These are phyloP conservation scores for Globisporangium perplexum DNA, from an alignment of 352 stramenopile species.

Conservation along the genomic window DNA sequence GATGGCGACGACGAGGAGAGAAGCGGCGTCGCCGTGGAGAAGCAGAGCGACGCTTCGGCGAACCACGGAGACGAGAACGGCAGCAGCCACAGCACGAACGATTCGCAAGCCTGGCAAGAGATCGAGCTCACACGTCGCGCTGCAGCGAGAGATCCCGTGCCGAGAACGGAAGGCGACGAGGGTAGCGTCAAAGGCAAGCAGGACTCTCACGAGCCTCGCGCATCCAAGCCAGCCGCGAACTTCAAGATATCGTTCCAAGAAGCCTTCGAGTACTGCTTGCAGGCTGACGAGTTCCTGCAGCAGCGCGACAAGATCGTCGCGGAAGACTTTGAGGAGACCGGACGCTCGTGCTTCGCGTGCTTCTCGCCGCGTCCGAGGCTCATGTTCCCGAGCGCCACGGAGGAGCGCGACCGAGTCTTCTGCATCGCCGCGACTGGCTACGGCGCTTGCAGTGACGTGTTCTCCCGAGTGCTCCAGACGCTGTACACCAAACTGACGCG, in stretches of 20 bases:
- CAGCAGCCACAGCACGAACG: background rate
- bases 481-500: slow-evolving; percentile 49
- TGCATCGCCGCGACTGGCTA: slow-evolving; percentile 57
- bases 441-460: slow-evolving; percentile 35
- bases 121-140: background rate
- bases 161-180: slow-evolving; percentile 1
- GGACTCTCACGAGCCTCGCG: background rate
- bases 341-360: slow-evolving; percentile 51
- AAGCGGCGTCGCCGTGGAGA: background rate
- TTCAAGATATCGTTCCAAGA: slow-evolving; percentile 41
- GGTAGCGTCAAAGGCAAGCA: slow-evolving; percentile 35
- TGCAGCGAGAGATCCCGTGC: slow-evolving; percentile 10
- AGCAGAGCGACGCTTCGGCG: background rate
- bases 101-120: background rate
- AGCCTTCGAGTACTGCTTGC: slow-evolving; percentile 33
- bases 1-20: slow-evolving; percentile 7
- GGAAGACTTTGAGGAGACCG: slow-evolving; percentile 32
- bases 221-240: background rate
- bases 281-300: slow-evolving; percentile 28
- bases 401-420: slow-evolving; percentile 72
- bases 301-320: slow-evolving; percentile 49
- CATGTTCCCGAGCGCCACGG: slow-evolving; percentile 39
- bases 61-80: slow-evolving; percentile 4
- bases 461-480: slow-evolving; percentile 56
- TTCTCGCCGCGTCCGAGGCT: slow-evolving; percentile 44